Evolutionary conservation across 345 rosid genomes (phyloP).

Genomic region (Iberis pinnata): DNA sequence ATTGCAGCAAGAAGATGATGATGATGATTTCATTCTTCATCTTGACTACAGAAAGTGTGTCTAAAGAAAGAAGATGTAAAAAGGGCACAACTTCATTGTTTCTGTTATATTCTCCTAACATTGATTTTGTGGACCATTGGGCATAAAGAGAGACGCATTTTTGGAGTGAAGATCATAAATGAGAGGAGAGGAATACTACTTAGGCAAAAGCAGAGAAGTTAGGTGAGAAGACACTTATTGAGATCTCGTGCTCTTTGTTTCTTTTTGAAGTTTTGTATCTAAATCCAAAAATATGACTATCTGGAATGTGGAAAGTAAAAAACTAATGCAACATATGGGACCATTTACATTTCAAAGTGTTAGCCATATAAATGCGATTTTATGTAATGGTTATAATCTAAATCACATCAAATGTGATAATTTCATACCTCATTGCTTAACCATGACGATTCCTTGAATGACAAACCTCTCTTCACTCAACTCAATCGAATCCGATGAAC

Average conservation of each 20-base stretch:
- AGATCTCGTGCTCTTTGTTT: conserved; percentile 23
- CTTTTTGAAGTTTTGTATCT: conserved; percentile 5
- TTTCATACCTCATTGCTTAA: no score
- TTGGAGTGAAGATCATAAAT: conserved; percentile 29
- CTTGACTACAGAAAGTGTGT: background rate
- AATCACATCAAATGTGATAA: no score
- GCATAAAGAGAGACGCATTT: conserved; percentile 9
- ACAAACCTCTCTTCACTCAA: no score
- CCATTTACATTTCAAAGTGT: background rate
- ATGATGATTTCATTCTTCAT: conserved; percentile 10
- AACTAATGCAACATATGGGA: conserved; percentile 17
- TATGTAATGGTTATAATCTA: no score
- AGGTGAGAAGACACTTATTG: conserved; percentile 26
- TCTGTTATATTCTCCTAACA: conserved; percentile 4
- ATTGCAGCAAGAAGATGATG: conserved; percentile 31
- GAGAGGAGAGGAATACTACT: conserved; percentile 25
- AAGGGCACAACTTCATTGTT: conserved; percentile 4
- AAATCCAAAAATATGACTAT: conserved; percentile 1
- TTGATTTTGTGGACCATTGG: background rate
- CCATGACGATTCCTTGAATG: no score
- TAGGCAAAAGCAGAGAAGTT: conserved; percentile 17
- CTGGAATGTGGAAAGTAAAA: conserved; percentile 14
- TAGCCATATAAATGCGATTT: no score
- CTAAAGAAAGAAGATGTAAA: conserved; percentile 1
- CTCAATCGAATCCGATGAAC: no score